Percentiles rank a stretch among this genome's conserved stretches.
These are phyloP conservation scores for Monoraphidium neglectum DNA, from an alignment of 139 green algal species.

Conservation along the genomic window DNA sequence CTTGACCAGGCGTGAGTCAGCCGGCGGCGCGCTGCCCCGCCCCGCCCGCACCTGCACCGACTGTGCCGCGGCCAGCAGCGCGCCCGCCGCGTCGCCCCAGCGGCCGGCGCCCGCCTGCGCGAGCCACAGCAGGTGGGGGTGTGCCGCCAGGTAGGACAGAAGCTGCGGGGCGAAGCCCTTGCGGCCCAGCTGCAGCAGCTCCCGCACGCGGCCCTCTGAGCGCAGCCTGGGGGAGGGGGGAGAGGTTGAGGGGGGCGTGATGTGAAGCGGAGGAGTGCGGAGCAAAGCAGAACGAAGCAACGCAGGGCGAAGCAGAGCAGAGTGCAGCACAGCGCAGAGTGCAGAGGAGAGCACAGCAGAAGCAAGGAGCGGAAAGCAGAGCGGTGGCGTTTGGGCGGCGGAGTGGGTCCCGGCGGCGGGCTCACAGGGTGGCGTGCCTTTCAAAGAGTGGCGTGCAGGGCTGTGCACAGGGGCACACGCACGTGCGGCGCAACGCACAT, in stretches of 20 bases:
- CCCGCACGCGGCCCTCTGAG: too few relatives aligned
- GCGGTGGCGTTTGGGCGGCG: too few relatives aligned
- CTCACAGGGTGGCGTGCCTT: too few relatives aligned
- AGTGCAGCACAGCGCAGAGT: background rate
- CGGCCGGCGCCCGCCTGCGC: slow-evolving; percentile 12
- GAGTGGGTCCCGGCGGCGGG: too few relatives aligned
- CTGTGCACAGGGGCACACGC: too few relatives aligned
- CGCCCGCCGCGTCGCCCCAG: slow-evolving; percentile 7
- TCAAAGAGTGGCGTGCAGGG: too few relatives aligned
- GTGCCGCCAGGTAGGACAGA: slow-evolving; percentile 15
- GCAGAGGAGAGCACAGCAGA: too few relatives aligned
- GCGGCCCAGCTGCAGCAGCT: slow-evolving; percentile 20
- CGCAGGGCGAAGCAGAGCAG: background rate
- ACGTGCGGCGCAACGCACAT: too few relatives aligned
- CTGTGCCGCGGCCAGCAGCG: background rate
- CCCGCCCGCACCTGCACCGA: slow-evolving; percentile 6
- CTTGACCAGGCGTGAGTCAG: background rate
- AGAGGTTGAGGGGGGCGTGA: too few relatives aligned
- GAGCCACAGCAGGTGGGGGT: slow-evolving; percentile 29
- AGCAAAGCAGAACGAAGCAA: background rate
- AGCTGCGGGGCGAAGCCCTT: slow-evolving; percentile 19
- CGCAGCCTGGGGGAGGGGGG: too few relatives aligned
- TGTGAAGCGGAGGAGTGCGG: background rate
- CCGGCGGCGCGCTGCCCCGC: too few relatives aligned
- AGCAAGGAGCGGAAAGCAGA: too few relatives aligned